Evolutionary conservation across 345 rosid species (phyloP).

Genomic region (Erodium maritimum): DNA sequence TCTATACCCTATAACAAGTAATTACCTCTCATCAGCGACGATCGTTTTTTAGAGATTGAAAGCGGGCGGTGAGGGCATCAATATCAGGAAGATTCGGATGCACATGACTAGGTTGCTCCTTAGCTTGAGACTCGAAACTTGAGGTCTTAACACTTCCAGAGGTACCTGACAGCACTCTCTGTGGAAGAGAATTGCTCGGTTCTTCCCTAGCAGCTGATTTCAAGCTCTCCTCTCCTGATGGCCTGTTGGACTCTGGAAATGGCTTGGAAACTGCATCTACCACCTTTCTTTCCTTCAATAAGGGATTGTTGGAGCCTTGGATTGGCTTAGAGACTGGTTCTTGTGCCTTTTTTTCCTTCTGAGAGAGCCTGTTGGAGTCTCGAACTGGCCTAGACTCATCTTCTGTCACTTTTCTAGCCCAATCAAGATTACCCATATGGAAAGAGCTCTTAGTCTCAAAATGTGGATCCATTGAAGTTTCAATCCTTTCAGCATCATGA

Average conservation of each 20-base stretch:
- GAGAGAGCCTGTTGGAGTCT: conserved; percentile 15
- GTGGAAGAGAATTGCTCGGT: not conserved
- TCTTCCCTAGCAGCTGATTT: not conserved
- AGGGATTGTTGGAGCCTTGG: conserved; percentile 13
- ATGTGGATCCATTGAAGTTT: conserved; percentile 6
- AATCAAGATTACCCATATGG: conserved; percentile 7
- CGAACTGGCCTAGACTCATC: conserved; percentile 4
- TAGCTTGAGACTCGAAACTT: conserved; percentile 3
- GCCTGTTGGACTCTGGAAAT: conserved; percentile 1
- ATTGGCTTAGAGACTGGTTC: conserved; percentile 5
- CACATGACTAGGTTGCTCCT: conserved; percentile 18
- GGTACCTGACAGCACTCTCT: not conserved
- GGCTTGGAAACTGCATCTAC: conserved; percentile 9
- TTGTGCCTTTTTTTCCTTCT: conserved; percentile 8
- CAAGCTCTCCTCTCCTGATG: not conserved
- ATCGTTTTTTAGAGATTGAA: conserved; percentile 39
- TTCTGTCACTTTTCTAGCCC: conserved; percentile 12
- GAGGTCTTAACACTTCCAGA: not conserved
- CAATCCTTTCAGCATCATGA: conserved; percentile 1
- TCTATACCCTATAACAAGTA: not conserved
- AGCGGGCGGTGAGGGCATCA: conserved; percentile 44
- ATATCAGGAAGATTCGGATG: conserved; percentile 94
- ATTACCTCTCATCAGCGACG: conserved; percentile 14
- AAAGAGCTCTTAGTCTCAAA: conserved; percentile 14
- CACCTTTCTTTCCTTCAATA: conserved; percentile 7